Evolutionary conservation across 1,284 basidiomycete species (phyloP).

Genomic region (Pascua sp.): DNA sequence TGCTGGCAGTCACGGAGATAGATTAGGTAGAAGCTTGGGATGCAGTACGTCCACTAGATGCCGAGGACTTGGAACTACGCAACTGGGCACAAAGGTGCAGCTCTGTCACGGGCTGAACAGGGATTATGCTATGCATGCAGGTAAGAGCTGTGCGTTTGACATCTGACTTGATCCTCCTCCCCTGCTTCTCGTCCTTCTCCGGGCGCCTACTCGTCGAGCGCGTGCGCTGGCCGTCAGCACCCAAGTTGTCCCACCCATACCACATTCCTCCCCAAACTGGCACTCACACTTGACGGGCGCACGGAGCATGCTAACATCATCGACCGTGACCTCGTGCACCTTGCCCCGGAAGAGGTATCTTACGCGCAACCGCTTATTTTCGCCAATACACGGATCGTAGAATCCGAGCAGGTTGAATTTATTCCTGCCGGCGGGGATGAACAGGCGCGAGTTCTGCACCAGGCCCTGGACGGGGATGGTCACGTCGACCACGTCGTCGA

Average conservation of each 20-base stretch:
- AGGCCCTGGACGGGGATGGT: constrained; percentile 76
- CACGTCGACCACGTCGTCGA: constrained; percentile 63
- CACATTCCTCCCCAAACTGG: no score
- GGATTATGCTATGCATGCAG: background rate
- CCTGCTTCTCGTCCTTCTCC: no score
- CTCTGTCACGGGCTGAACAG: no score
- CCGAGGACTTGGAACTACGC: no score
- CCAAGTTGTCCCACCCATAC: no score
- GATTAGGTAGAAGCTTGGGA: no score
- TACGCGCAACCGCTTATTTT: constrained; percentile 58
- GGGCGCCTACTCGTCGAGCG: constrained; percentile 4
- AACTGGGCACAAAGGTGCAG: no score
- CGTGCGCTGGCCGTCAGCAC: background rate
- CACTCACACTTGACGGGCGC: constrained; percentile 63
- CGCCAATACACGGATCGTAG: constrained; percentile 50
- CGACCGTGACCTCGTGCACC: constrained; percentile 70
- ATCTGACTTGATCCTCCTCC: no score
- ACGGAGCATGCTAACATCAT: constrained; percentile 66
- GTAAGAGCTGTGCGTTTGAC: background rate
- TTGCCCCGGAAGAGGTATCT: constrained; percentile 72
- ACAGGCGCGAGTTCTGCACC: constrained; percentile 71
- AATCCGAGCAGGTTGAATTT: constrained; percentile 52
- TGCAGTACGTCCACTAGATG: no score
- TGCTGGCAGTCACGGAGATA: no score
- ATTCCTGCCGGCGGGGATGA: constrained; percentile 67